phyloP scores from a whole-genome alignment of 2,329 filamentous ascomycete species.

The Xylariaceae sp. region DNA sequence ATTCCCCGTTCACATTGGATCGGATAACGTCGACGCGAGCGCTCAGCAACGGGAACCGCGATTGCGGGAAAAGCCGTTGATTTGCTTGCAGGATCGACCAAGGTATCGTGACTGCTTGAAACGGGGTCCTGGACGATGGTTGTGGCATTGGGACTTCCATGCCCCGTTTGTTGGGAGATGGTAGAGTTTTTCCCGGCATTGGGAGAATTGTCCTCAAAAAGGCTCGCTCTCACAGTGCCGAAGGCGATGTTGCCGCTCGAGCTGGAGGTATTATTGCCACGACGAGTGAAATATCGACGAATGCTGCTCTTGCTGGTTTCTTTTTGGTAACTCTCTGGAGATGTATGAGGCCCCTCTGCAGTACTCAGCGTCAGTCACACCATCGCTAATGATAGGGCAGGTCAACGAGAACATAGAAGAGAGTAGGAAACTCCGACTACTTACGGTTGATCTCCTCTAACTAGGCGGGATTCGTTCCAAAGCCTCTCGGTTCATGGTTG shows the following conservation, averaged over 20 bases:
- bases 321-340: slow-evolving; percentile 46
- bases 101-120: slow-evolving; percentile 22
- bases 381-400: not conserved
- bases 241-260: slow-evolving; percentile 23
- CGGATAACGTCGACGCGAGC: no score
- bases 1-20: no score
- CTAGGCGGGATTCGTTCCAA: slow-evolving; percentile 86
- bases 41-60: no score
- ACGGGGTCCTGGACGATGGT: no score
- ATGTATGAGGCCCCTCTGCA: slow-evolving; percentile 55
- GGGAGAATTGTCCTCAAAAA: no score
- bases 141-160: no score
- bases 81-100: not conserved
- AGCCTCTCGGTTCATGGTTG: slow-evolving; percentile 76
- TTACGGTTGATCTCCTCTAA: slow-evolving; percentile 66
- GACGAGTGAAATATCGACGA: slow-evolving; percentile 54
- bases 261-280: slow-evolving; percentile 47
- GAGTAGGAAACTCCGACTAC: not conserved
- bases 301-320: slow-evolving; percentile 50
- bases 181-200: no score
- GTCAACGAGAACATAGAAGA: not conserved
- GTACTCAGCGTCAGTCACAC: slow-evolving; percentile 2
- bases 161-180: no score
- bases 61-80: slow-evolving; percentile 44
- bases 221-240: no score